Evolutionary conservation across 257 asterid species (phyloP).

Genomic region (Jacaranda copaia): DNA sequence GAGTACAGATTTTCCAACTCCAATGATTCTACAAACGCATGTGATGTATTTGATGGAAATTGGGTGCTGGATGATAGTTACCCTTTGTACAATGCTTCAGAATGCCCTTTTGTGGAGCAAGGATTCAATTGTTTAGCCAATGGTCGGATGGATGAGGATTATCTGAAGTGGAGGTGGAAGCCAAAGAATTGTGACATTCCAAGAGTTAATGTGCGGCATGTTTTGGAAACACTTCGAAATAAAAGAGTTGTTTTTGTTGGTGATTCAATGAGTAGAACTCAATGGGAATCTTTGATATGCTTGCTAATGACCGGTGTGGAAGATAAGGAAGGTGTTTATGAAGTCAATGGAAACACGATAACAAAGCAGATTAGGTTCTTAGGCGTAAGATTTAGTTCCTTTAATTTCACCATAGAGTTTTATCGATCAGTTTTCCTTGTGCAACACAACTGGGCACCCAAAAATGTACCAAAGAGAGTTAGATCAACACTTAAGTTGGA

Average conservation of each 20-base stretch:
- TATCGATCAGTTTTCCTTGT: constrained; percentile 84
- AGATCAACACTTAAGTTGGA: constrained; percentile 66
- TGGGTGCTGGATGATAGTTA: constrained; percentile 65
- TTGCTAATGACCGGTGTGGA: constrained; percentile 74
- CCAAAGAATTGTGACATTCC: constrained; percentile 69
- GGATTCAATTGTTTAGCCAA: constrained; percentile 77
- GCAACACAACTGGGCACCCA: constrained; percentile 67
- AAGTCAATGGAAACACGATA: constrained; percentile 66
- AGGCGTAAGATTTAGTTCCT: constrained; percentile 71
- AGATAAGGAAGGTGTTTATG: constrained; percentile 70
- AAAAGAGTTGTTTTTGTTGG: constrained; percentile 80
- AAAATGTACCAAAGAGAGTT: constrained; percentile 66
- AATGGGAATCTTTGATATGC: constrained; percentile 89
- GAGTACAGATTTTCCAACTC: constrained; percentile 44
- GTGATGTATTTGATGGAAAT: constrained; percentile 71
- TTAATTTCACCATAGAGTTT: constrained; percentile 71
- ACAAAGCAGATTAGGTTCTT: constrained; percentile 71
- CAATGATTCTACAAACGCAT: constrained; percentile 40
- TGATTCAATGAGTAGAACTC: constrained; percentile 86
- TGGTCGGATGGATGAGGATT: constrained; percentile 66
- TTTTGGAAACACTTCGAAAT: constrained; percentile 57
- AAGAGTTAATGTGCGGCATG: constrained; percentile 48
- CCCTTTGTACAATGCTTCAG: constrained; percentile 77
- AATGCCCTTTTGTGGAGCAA: constrained; percentile 79
- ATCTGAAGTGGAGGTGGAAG: constrained; percentile 86